phyloP scores from a whole-genome alignment of 768 basidiomycete species.

The Tremella mesenterica region DNA sequence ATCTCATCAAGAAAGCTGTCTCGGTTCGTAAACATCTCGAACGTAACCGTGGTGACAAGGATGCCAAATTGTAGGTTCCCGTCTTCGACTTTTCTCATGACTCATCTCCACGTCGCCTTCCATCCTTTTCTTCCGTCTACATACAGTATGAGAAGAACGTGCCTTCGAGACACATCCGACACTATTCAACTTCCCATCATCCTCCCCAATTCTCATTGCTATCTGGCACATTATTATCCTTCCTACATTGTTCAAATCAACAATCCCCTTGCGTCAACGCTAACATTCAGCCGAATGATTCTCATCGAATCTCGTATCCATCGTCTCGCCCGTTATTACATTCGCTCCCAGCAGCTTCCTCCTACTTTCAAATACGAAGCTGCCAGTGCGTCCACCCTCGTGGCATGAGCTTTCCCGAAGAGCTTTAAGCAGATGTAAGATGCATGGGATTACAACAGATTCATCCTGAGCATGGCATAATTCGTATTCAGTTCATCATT shows the following conservation, averaged over 20 bases:
- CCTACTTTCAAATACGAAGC: conserved; percentile 99
- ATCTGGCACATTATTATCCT: conserved; percentile 92
- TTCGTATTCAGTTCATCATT: neutral
- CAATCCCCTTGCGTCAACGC: conserved; percentile 59
- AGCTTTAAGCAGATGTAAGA: neutral
- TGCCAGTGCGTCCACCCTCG: conserved; percentile 70
- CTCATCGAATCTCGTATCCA: conserved; percentile 99
- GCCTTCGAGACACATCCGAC: conserved; percentile 62
- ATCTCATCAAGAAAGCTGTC: conserved; percentile 99
- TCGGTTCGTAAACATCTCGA: conserved; percentile 98
- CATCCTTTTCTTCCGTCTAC: neutral
- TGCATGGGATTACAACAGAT: neutral
- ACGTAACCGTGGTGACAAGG: conserved; percentile 97
- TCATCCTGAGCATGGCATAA: neutral
- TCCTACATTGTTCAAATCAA: conserved; percentile 94
- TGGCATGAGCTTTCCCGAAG: conserved; percentile 34
- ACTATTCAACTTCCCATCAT: conserved; percentile 86
- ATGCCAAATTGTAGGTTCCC: conserved; percentile 44
- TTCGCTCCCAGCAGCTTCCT: conserved; percentile 93
- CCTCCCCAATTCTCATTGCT: conserved; percentile 88
- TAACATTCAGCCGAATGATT: conserved; percentile 68
- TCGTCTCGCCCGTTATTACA: conserved; percentile 95
- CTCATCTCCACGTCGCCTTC: neutral
- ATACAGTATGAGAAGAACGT: too few relatives aligned
- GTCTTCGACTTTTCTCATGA: neutral